Evolutionary conservation across 352 stramenopile species (phyloP), one percentile per base, ranked within the genome.

Genomic region (Globisporangium emineosum): DNA sequence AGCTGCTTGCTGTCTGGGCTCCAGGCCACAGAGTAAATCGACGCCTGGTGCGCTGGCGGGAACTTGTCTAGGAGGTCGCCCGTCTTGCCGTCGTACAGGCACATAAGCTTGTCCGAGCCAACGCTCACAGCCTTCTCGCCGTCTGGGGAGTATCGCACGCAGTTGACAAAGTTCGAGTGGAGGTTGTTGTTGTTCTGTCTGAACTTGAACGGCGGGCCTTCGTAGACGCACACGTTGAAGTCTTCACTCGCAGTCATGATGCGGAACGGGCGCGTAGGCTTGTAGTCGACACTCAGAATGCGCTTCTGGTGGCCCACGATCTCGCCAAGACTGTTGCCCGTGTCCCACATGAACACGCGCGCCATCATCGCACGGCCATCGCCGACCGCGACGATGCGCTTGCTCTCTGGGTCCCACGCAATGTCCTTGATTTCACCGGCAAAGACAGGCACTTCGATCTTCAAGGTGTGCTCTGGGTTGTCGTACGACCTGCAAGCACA

Each of bases 151-250:
- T 98, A 99, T 23, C 94, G 80, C 45, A 99, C 81, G 64, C 86
- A 96, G 76, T 98, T 98, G 62, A 99, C 92, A 66, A 98, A 98
- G 78, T 98, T 98, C 6, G 78, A 90, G 83, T 99, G 97, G 62
- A 89, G 72, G 68, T 88, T 88, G 69, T 97, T 96, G 74, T 91
- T 90, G 67, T 96, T 96, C 52, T 96, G 78, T 52, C 98, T 93
- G 68, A 98, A 92, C 74, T 98, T 96, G 79, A 99, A 99, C 12
- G 97, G 97, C 27, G 97, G 97, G 21, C 97, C 96, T 69, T 97
- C 83, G 71, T 94, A 98, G 67, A 99, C 97, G 45, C 96, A 91
- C 13, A 97, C 83, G 57, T 96, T 97, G 19, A 97, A 96, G 81
- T 99, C 97, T 68, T 99, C 96, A 53, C 86, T 96, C 12, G 84